Percentiles rank a stretch among this genome's conserved stretches.
Evolutionary conservation across 1,139 yeast species (phyloP).

Genomic region (Candida dubliniensis): DNA sequence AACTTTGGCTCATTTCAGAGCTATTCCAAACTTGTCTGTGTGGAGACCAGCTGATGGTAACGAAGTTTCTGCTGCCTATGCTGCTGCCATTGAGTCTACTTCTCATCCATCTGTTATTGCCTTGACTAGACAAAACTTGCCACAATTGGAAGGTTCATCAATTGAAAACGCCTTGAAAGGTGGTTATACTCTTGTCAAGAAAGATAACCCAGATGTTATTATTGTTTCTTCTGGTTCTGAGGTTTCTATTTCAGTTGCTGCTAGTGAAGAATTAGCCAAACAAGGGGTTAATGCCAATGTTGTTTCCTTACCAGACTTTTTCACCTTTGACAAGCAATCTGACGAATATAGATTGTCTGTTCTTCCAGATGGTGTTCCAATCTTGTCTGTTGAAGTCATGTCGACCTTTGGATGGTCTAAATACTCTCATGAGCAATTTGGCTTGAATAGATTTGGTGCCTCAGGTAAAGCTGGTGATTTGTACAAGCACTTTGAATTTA

Average conservation of each 20-base stretch:
- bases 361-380: slow-evolving; percentile 93
- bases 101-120: slow-evolving; percentile 89
- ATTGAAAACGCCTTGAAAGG: slow-evolving; percentile 93
- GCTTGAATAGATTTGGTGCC: slow-evolving; percentile 95
- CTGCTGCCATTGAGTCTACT: slow-evolving; percentile 67
- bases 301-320: slow-evolving; percentile 92
- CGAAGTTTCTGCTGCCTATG: slow-evolving; percentile 96
- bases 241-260: slow-evolving; percentile 80
- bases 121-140: slow-evolving; percentile 95
- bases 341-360: slow-evolving; percentile 78
- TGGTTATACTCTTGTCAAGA: slow-evolving; percentile 78
- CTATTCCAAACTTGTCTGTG: slow-evolving; percentile 89
- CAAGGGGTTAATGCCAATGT: slow-evolving; percentile 76
- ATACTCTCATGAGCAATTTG: slow-evolving; percentile 96
- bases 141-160: slow-evolving; percentile 91
- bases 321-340: slow-evolving; percentile 83
- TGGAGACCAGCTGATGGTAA: slow-evolving; percentile 99
- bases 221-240: slow-evolving; percentile 96
- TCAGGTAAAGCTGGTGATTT: slow-evolving; percentile 89
- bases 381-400: slow-evolving; percentile 92
- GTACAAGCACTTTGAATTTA: slow-evolving; percentile 85
- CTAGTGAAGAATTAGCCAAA: slow-evolving; percentile 63
- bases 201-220: slow-evolving; percentile 70
- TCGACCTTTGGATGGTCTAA: slow-evolving; percentile 91
- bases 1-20: slow-evolving; percentile 97